Conservation (phyloP, 2,329 filamentous ascomycete genomes). For the Anthostomella pinea region DNA sequence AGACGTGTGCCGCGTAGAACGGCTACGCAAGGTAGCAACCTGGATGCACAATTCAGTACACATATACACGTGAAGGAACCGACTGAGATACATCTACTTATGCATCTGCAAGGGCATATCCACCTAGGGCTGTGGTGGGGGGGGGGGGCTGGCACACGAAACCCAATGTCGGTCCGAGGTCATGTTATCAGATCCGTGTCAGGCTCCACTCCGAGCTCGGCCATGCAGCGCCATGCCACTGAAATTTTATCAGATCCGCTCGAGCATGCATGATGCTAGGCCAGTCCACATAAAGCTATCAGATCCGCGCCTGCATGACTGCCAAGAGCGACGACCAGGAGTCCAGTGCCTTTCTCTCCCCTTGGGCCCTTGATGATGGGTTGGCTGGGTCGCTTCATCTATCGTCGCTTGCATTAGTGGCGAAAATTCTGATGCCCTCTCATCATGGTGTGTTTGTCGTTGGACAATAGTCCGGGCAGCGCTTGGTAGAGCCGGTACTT, state of each 20-base stretch:
- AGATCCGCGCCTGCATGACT: slow-evolving; percentile 32
- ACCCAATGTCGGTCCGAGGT: slow-evolving; percentile 24
- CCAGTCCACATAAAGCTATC: slow-evolving; percentile 35
- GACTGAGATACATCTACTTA: too few relatives aligned
- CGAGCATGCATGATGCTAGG: slow-evolving; percentile 3
- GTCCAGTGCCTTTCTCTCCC: too few relatives aligned
- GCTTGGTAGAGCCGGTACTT: slow-evolving; percentile 3
- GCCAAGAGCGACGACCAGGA: slow-evolving; percentile 26
- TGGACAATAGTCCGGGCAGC: too few relatives aligned
- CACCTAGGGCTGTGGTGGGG: too few relatives aligned
- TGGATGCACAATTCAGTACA: too few relatives aligned
- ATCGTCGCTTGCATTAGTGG: slow-evolving; percentile 22
- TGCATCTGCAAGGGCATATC: too few relatives aligned
- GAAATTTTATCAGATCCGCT: slow-evolving; percentile 28
- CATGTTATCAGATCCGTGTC: slow-evolving; percentile 27
- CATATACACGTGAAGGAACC: too few relatives aligned
- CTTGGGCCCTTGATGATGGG: too few relatives aligned
- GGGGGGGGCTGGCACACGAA: too few relatives aligned
- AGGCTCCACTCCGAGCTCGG: slow-evolving; percentile 9
- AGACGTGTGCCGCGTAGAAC: too few relatives aligned
- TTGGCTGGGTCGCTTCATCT: slow-evolving; percentile 8
- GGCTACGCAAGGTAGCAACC: too few relatives aligned
- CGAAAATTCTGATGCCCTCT: slow-evolving; percentile 20
- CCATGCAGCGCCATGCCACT: slow-evolving; percentile 1
- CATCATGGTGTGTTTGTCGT: slow-evolving; percentile 2